Percentiles rank a stretch among this genome's conserved stretches.
These are phyloP conservation scores for Acanthamoeba royreba DNA, from an alignment of 208 protist species.

Conservation along the genomic window DNA sequence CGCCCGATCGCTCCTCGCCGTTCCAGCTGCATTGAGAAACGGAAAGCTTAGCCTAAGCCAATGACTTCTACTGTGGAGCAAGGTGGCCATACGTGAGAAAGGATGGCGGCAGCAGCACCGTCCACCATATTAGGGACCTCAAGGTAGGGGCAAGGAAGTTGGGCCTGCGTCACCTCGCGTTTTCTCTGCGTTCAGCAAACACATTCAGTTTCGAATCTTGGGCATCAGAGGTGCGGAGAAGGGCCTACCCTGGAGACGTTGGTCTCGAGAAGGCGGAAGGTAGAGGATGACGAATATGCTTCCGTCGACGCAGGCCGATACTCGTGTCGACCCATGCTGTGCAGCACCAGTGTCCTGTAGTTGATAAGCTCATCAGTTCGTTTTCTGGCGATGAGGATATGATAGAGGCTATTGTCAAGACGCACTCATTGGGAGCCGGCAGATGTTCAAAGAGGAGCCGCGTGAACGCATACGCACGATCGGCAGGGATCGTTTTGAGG, in stretches of 20 bases:
- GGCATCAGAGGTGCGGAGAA: not conserved
- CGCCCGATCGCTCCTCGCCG: not conserved
- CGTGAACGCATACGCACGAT: not conserved
- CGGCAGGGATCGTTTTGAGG: not conserved
- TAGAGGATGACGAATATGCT: not conserved
- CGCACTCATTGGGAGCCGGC: not conserved
- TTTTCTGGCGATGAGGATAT: not conserved
- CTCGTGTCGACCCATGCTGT: not conserved
- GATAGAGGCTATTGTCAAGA: no score
- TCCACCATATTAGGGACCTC: conserved; percentile 16
- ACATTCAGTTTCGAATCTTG: not conserved
- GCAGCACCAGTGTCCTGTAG: not conserved
- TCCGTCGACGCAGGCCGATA: not conserved
- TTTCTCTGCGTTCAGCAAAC: not conserved
- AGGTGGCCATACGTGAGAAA: not conserved
- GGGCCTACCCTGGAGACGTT: not conserved
- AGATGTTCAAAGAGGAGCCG: not conserved
- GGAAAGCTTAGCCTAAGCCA: not conserved
- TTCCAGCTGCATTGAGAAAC: not conserved
- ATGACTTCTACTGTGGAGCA: not conserved
- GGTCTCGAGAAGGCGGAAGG: not conserved
- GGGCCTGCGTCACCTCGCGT: not conserved
- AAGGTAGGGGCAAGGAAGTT: not conserved
- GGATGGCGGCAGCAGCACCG: not conserved
- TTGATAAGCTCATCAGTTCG: not conserved